Conservation (phyloP, 768 basidiomycete species). For the Hypholoma sublateritium region DNA sequence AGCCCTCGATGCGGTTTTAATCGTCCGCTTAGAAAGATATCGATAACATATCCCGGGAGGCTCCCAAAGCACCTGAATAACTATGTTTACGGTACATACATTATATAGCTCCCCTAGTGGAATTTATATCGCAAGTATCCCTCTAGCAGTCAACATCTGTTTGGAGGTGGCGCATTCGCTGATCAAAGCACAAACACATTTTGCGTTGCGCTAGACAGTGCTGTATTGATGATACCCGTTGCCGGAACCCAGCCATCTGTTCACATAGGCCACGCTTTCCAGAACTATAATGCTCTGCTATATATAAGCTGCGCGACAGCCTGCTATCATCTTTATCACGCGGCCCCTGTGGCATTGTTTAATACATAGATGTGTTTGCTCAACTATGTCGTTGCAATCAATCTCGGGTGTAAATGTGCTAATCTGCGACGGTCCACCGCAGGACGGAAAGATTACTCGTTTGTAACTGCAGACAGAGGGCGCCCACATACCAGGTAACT, state of each 20-base stretch:
- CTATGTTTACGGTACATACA: not conserved
- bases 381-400: not conserved
- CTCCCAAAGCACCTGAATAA: not conserved
- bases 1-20: not conserved
- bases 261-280: not conserved
- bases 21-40: not conserved
- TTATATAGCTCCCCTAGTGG: not conserved
- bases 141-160: not conserved
- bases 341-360: not conserved
- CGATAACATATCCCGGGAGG: not conserved
- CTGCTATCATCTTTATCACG: not conserved
- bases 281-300: not conserved
- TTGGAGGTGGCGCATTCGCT: not conserved
- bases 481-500: not conserved
- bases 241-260: not conserved
- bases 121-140: too few relatives aligned
- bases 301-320: not conserved
- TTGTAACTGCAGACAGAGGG: not conserved
- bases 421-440: not conserved
- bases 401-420: not conserved
- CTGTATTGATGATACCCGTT: not conserved
- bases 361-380: not conserved
- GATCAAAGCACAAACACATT: not conserved
- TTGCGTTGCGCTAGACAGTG: not conserved
- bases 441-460: not conserved